Evolutionary conservation across 306 rosid genomes (phyloP).

Genomic region (Medicago ruthenica): DNA sequence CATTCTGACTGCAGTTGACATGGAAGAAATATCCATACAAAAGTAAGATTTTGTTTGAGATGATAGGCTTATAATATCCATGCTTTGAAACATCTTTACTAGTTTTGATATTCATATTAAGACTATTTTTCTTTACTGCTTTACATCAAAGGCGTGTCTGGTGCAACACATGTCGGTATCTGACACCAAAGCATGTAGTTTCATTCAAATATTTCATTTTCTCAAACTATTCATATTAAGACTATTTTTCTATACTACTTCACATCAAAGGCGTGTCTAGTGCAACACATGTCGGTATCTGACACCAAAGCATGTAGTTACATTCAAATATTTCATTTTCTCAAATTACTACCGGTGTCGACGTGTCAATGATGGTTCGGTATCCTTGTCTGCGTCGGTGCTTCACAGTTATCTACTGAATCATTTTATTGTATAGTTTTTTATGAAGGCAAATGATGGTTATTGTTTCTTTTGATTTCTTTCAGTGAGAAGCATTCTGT

Average conservation of each 20-base stretch:
- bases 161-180: neutral
- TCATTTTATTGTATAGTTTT: constrained; percentile 4
- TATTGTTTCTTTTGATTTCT: constrained; percentile 35
- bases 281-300: neutral
- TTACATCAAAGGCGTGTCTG: neutral
- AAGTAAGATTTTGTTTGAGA: constrained; percentile 45
- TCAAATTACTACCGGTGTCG: neutral
- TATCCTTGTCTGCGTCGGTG: neutral
- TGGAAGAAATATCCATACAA: constrained; percentile 57
- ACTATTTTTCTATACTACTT: neutral
- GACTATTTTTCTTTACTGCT: neutral
- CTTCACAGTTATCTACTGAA: neutral
- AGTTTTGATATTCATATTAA: constrained; percentile 24
- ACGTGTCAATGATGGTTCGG: neutral
- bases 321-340: neutral
- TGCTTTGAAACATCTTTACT: neutral
- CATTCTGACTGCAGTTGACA: constrained; percentile 61
- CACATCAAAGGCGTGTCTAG: neutral
- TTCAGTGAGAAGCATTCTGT: constrained; percentile 73
- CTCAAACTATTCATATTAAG: constrained; percentile 8
- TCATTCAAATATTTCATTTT: neutral
- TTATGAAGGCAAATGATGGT: constrained; percentile 23
- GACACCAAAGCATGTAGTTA: neutral
- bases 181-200: neutral
- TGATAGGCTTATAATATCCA: constrained; percentile 15